Evolutionary conservation across 75 land plant genomes (phyloP).

Genomic region (Sequoiadendron giganteum): DNA sequence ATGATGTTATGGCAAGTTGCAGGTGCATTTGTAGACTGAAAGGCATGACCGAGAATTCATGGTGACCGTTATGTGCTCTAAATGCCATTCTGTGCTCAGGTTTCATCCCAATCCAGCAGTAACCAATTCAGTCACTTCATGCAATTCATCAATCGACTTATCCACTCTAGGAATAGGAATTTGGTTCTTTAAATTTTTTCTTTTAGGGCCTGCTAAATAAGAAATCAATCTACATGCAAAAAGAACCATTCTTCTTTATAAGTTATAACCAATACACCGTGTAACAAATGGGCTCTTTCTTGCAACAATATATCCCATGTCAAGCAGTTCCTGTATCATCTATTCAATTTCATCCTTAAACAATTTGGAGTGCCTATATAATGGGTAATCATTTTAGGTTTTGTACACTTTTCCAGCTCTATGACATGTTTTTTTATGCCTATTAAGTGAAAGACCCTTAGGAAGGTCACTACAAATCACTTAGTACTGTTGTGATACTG

Average conservation of each 20-base stretch:
- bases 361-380: background rate
- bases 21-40: too few relatives aligned
- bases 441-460: background rate
- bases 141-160: background rate
- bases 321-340: background rate
- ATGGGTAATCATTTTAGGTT: background rate
- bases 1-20: too few relatives aligned
- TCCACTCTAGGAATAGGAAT: background rate
- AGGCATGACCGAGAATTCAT: too few relatives aligned
- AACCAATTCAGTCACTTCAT: too few relatives aligned
- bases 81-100: too few relatives aligned
- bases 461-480: background rate
- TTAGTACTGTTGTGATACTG: too few relatives aligned
- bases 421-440: background rate
- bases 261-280: too few relatives aligned
- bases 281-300: background rate
- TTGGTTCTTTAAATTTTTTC: background rate
- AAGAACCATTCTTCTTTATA: background rate
- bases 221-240: background rate
- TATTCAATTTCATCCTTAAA: background rate
- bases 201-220: background rate
- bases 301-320: background rate
- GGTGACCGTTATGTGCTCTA: too few relatives aligned
- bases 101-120: too few relatives aligned
- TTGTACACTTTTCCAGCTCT: background rate